Evolutionary conservation across 257 asterid genomes (phyloP).

Genomic region (Thymus mandschuricus): DNA sequence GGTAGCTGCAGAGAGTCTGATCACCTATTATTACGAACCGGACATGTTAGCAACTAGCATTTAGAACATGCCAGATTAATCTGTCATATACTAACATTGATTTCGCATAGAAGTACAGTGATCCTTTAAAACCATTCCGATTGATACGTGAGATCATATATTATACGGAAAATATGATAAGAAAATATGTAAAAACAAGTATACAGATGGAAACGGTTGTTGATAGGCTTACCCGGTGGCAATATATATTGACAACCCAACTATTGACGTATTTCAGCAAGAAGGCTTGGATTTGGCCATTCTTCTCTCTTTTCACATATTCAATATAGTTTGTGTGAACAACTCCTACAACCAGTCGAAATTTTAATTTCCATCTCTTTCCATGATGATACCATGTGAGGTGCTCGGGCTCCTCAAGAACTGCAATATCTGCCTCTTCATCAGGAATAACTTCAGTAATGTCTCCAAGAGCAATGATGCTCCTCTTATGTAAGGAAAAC

Average conservation of each 20-base stretch:
- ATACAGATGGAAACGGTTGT: background rate
- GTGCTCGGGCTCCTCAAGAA: constrained; percentile 99
- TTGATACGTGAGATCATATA: constrained; percentile 19
- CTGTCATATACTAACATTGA: constrained; percentile 1
- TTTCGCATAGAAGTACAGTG: background rate
- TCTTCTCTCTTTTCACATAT: constrained; percentile 91
- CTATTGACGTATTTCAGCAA: constrained; percentile 75
- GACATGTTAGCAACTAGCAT: constrained; percentile 33
- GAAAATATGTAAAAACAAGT: background rate
- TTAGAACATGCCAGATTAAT: background rate
- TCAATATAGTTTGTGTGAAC: constrained; percentile 95
- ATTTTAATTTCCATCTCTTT: constrained; percentile 88
- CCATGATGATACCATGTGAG: constrained; percentile 99
- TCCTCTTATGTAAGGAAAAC: constrained; percentile 86
- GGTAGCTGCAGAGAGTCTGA: constrained; percentile 96
- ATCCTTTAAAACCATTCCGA: constrained; percentile 8
- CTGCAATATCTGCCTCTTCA: constrained; percentile 93
- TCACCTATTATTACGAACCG: constrained; percentile 61
- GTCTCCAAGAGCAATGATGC: constrained; percentile 95
- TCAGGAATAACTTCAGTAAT: constrained; percentile 88
- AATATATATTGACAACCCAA: constrained; percentile 92
- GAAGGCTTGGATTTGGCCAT: constrained; percentile 71
- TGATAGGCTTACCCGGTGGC: constrained; percentile 73
- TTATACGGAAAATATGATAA: background rate
- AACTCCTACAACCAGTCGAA: constrained; percentile 79